A percentile compares a stretch with the other conserved stretches of the same genome.
Conservation (phyloP, 495 filamentous ascomycete species). For the Xylaria telfairii region DNA sequence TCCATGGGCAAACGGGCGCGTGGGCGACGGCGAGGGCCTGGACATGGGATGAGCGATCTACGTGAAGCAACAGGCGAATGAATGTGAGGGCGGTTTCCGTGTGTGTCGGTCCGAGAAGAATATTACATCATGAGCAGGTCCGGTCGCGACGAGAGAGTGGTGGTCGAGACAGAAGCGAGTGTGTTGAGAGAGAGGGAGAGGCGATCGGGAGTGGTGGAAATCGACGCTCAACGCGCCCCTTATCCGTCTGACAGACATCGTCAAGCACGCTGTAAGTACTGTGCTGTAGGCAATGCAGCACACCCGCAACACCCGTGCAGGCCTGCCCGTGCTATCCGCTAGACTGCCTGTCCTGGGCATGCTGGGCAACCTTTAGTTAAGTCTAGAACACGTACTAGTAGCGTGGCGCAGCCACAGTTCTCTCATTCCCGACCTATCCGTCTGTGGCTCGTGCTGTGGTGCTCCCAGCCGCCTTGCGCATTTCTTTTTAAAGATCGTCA, state of each 20-base stretch:
- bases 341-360: no score
- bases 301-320: neutral
- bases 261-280: neutral
- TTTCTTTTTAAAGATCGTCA: no score
- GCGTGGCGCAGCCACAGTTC: neutral
- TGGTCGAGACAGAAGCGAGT: neutral
- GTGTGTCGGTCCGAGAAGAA: neutral
- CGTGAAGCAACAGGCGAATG: neutral
- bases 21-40: neutral
- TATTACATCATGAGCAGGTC: slow-evolving; percentile 14
- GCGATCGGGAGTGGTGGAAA: no score
- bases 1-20: slow-evolving; percentile 29
- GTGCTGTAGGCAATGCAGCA: neutral
- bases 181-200: neutral
- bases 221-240: neutral
- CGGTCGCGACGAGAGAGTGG: neutral
- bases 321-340: no score
- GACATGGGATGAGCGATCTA: slow-evolving; percentile 25
- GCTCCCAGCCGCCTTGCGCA: no score
- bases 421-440: neutral
- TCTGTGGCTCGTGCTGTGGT: neutral
- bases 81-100: neutral
- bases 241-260: slow-evolving; percentile 1
- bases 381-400: neutral
- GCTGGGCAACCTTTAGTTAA: neutral